phyloP scores from a whole-genome alignment of 2,329 filamentous ascomycete genomes.

The Colletotrichum euphorbiae region DNA sequence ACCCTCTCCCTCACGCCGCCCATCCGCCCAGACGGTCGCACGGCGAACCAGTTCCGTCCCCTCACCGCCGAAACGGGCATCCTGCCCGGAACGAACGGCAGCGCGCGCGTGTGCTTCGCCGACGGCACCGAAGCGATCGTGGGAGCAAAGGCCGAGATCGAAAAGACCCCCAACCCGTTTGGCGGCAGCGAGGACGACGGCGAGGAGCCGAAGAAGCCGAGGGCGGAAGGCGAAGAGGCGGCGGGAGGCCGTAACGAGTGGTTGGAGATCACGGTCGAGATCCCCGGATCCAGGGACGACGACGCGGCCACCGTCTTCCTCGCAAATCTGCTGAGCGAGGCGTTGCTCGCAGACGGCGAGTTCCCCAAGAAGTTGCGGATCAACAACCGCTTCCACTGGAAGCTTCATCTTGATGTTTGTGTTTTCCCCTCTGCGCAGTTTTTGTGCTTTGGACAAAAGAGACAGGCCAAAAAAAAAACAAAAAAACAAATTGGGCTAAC shows the following conservation, averaged over 20 bases:
- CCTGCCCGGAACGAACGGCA: constrained; percentile 89
- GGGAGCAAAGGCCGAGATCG: constrained; percentile 94
- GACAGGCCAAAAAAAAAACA: too few relatives aligned
- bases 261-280: constrained; percentile 92
- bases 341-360: constrained; percentile 78
- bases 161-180: constrained; percentile 66
- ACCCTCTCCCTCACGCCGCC: constrained; percentile 85
- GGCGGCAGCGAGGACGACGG: constrained; percentile 50
- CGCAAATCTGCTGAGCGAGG: constrained; percentile 88
- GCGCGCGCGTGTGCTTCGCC: constrained; percentile 91
- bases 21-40: constrained; percentile 88
- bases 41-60: constrained; percentile 87
- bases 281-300: constrained; percentile 90
- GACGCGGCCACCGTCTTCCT: constrained; percentile 90
- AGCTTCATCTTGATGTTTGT: constrained; percentile 91
- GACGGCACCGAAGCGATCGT: constrained; percentile 97
- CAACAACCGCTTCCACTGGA: constrained; percentile 95
- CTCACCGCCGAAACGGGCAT: constrained; percentile 91
- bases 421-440: background rate
- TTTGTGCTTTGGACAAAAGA: too few relatives aligned
- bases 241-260: constrained; percentile 71
- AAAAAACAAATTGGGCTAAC: background rate
- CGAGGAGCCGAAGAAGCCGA: constrained; percentile 51
- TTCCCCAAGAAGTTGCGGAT: constrained; percentile 82
- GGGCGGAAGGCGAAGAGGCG: constrained; percentile 48